Evolutionary conservation across 371 early-diverging fungal species (phyloP).

Genomic region (Apophysomyces sp.): DNA sequence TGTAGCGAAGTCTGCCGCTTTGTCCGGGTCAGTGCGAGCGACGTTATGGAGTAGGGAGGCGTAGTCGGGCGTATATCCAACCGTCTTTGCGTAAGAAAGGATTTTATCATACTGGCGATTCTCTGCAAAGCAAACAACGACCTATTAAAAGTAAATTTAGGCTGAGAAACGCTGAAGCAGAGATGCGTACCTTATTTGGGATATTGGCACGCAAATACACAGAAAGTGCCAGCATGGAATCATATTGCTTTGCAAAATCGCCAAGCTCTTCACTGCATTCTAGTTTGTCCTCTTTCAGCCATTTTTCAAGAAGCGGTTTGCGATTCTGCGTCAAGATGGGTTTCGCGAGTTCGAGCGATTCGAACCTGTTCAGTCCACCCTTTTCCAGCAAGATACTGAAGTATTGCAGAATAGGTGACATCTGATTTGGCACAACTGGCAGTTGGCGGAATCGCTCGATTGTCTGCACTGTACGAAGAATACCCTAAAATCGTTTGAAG

Average conservation of each 20-base stretch:
- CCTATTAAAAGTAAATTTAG: constrained; percentile 23
- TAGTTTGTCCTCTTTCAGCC: constrained; percentile 98
- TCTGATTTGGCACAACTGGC: constrained; percentile 76
- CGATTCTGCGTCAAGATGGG: constrained; percentile 92
- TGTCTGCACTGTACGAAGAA: constrained; percentile 93
- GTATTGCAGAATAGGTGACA: constrained; percentile 95
- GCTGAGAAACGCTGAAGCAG: background rate
- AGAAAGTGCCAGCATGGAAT: constrained; percentile 88
- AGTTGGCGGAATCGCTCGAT: constrained; percentile 93
- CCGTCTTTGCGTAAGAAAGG: constrained; percentile 91
- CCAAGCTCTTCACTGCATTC: constrained; percentile 98
- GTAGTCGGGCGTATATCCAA: constrained; percentile 93
- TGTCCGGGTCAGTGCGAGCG: constrained; percentile 89
- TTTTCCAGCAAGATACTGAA: constrained; percentile 96
- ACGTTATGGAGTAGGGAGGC: constrained; percentile 84
- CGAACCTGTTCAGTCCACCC: constrained; percentile 90
- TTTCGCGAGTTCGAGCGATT: constrained; percentile 91
- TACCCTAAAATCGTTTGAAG: constrained; percentile 56
- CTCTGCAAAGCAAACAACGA: constrained; percentile 94
- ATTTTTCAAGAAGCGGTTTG: constrained; percentile 94
- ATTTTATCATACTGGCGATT: constrained; percentile 96
- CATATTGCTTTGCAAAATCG: constrained; percentile 93
- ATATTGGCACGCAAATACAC: constrained; percentile 94
- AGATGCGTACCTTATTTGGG: constrained; percentile 74
- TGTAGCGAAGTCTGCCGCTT: constrained; percentile 91